Evolutionary conservation across 768 basidiomycete species (phyloP), one percentile per base, ranked within the genome.

Genomic region (Clitopilus passeckerianus): DNA sequence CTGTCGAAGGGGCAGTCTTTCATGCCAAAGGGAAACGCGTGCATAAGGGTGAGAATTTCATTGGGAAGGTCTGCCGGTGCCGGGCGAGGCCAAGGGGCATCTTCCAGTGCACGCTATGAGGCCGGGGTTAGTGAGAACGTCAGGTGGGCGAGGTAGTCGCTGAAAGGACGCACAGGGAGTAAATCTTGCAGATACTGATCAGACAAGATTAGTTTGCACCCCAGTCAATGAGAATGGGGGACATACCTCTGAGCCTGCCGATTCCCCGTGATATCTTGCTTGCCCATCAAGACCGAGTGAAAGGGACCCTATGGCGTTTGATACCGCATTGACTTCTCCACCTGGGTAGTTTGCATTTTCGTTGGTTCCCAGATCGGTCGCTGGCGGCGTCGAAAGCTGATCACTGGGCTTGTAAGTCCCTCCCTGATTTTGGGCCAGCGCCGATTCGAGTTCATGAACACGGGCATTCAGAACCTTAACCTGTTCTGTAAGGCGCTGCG

Each of bases 21-120:
- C 55, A 79, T 59, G 18, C 82, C 82, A 30, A 82, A 76, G 8
- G 82, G 82, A 62, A 81, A 83, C 5, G 82, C 74, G 44, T 77
- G 71, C 64, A 75, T 74, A 7, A 84, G 74, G 15, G 75, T 72
- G 20, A 78, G 59, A 23, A 84, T 73, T 58, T 81, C 79, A 10
- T 56, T 55, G 8, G 81, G 78, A 34, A 84, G 69, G 37, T 74
- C 69, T 33, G 79, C 65, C 52, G 59, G 63, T 56, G 59, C 65
- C 60, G 53, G 70, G 56, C 34, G 56, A 12, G 61, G 14, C 30
- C 30, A 56, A 24, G 43, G 54, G 18, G 60, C 58, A 22, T 66
- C 58, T 58, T 68, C 67, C 46, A 71, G 65, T 63, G 66, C 55
- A 34, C 56, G 59, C 66, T 69, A 53, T 1, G 34, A 59, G 57